Base-by-base conservation (phyloP, 257 asterid genomes). In the Gentiana macrophylla region DNA sequence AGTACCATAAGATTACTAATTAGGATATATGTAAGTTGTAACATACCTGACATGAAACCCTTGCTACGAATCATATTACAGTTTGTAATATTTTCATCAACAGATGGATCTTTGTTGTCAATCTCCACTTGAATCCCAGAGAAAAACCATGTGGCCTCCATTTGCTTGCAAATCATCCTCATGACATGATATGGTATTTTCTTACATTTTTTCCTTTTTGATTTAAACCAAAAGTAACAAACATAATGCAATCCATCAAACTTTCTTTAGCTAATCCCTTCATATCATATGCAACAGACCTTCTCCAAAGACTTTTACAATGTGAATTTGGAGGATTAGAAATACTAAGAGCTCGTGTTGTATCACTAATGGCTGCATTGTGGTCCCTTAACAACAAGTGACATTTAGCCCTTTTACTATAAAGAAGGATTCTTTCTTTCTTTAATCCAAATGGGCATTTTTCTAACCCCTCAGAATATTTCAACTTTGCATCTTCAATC, bases 211-310 rank as follows among this genome's bases (percentile, higher is more conserved):
- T 50, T n/a, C 61, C 44, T 9, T 35, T 64, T 68, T 6, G 76
- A 68, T 57, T 69, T 79, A 48, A 67, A 63, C 13, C 86, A 68
- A 32, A 59, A 55, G 65, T 78, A 44, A 88, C 75, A 69, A 83
- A 82, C 61, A 69, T 65, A 9, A 86, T 52, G 55, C 94, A 81
- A 50, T 89, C 97, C 87, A 83, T 79, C 72, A 89, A 78, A 70
- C 97, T 89, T 70, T 83, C 92, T 56, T 79, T 89, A 64, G 81
- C 84, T 80, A 83, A 73, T 48, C 94, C 92, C 70, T 81, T 89
- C 72, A 81, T 70, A 67, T 89, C 94, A 72, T 81, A 89, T 2
- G 97, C 94, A 56, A 77, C 85, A 50, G 95, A 79, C 67, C 95
- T 79, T 51, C 73, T 77, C 97, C 94, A 83, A 6, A 89, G 86